Evolutionary conservation across 2,329 filamentous ascomycete species (phyloP), one percentile per base, ranked within the genome.

Genomic region (Fusarium sp.): DNA sequence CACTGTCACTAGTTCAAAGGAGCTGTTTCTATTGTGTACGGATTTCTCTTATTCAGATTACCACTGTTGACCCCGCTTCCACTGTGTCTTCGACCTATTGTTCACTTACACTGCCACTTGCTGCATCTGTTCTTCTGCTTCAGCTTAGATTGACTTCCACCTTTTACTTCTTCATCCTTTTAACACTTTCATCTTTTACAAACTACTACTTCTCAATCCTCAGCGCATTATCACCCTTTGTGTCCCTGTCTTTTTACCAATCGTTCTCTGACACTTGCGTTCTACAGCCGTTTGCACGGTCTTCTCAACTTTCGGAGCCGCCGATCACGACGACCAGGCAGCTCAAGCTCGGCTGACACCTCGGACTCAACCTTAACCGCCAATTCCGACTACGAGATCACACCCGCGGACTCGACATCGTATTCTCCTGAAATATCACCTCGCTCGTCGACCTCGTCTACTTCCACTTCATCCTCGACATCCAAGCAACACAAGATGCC

Each of bases 401-500:
- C 72, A 3, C 72, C 72, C 15, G 72, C 72, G 38, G 62, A 61
- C 13, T 67, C 72, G 22, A 62, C 69, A 30, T 52, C n/a, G 18
- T 54, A 58, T 26, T 70, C 72, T n/a, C 38, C 50, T 28, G 72
- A 75, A 32, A 28, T 59, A 5, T 73, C 72, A 28, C 58, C 62
- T 32, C 66, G 65, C 26, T 72, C 61, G 30, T 59, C 58, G 4
- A 70, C 67, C 7, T 70, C 67, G 32, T 70, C 67, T 13, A 66
- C 66, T 26, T 70, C 54, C 42, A 54, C 56, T 47, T 61, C 58
- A 58, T 69, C 73, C 32, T 68, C 68, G n/a, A 26, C 61, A 60
- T 62, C 72, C 44, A 72, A 75, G 58, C 71, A 74, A 52, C 60
- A 62, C 55, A 82, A 74, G 65, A 84, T 84, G 82, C 81, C 82